phyloP scores from a whole-genome alignment of 1,139 yeast species.

The Petasospora fabianii region DNA sequence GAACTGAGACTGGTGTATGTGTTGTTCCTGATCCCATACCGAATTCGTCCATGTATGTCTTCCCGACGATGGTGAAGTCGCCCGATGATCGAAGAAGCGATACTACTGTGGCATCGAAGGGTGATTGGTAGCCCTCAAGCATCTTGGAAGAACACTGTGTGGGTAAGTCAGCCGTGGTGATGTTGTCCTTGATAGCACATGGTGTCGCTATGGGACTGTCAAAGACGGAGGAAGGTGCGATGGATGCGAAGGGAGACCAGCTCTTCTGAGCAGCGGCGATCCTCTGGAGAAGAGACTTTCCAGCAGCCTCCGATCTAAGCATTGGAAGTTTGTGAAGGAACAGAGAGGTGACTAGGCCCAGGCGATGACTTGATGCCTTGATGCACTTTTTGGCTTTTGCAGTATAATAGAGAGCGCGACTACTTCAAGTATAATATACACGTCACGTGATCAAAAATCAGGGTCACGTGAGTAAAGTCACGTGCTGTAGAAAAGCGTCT shows the following conservation, averaged over 20 bases:
- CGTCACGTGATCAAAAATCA: no score
- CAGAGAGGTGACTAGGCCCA: no score
- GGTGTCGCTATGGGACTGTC: conserved; percentile 19
- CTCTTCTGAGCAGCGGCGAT: not conserved
- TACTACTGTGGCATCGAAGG: conserved; percentile 78
- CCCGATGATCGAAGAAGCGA: conserved; percentile 40
- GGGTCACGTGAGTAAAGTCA: no score
- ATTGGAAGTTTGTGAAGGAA: no score
- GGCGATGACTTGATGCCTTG: no score
- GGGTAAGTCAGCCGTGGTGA: conserved; percentile 56
- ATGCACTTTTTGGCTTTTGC: no score
- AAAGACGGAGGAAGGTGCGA: conserved; percentile 5
- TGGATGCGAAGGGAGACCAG: not conserved
- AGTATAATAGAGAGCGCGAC: no score
- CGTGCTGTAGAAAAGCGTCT: no score
- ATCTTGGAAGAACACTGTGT: conserved; percentile 78
- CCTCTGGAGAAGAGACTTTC: not conserved
- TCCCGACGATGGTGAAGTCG: conserved; percentile 64
- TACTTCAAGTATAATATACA: no score
- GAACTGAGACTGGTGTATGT: conserved; percentile 59
- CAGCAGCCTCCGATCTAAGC: not conserved
- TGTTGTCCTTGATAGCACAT: conserved; percentile 70
- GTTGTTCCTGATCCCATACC: conserved; percentile 88
- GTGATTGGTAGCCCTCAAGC: conserved; percentile 58
- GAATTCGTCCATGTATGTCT: conserved; percentile 94